Evolutionary conservation across 2,329 filamentous ascomycete genomes (phyloP), one percentile per base, ranked within the genome.

Genomic region (Aureobasidium uvarum): DNA sequence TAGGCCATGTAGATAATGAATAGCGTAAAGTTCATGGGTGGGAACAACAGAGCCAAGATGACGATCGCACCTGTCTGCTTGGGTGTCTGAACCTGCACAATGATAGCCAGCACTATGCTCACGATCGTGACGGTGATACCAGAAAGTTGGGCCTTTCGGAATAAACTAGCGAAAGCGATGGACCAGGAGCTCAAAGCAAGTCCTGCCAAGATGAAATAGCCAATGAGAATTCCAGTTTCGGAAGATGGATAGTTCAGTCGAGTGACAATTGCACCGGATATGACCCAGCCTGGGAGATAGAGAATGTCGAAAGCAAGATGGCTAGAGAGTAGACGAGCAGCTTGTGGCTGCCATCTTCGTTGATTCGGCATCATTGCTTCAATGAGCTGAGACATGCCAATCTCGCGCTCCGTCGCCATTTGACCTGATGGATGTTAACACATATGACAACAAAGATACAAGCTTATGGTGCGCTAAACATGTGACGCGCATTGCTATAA

Each of bases 301-400:
- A 96, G 82, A 7, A 91, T 75, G 66, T 90, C 87, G 71, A 96
- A 95, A 0, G 92, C 86, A 31, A 95, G 74, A 73, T 96, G 91
- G 67, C 92, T 88, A 0, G 92, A 87, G 10, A 93, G 73, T 16
- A 96, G 82, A n/a, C 93, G 84, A 1, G 89, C 88, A 25, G 86
- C 85, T 77, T 94, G 91, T 11, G 89, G 87, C 72, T 91, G 83
- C 91, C 91, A 96, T 50, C 85, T 81, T 56, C 83, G 83, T 64
- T 83, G 83, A 64, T 90, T 90, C 0, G 91, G 89, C 82, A 95
- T 93, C 91, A 96, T 96, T 64, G 91, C 89, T 76, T 97, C 93
- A 50, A 97, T 86, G 33, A 97, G 81, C 68, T 92, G 90, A 5
- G 91, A 91, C 84, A 96, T 95, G 66, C 92, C 93, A 18, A 87